Base-by-base conservation (phyloP, 164 flowering plant species). In the Aristolochia fimbriata region DNA sequence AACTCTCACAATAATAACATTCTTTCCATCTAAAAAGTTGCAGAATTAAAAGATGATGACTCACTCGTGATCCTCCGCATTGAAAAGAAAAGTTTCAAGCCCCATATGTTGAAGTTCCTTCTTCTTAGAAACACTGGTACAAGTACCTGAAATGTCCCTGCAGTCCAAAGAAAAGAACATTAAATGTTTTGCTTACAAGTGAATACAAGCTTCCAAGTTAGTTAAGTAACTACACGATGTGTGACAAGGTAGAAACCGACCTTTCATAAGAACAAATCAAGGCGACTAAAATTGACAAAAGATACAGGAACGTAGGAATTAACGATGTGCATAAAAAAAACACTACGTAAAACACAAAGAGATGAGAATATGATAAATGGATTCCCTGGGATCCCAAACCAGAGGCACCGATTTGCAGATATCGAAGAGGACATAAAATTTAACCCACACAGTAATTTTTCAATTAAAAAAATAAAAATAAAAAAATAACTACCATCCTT, bases 121-220 rank as follows among this genome's bases (percentile, higher is more conserved):
- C 77, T 78, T 84, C 83, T 87, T 87, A 59, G 15, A 43, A 19
- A 30, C 50, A 73, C 72, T 85, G 12, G 69, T 81, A 73, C 96
- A 87, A 45, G 91, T 89, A 62, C 98, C 93, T 30, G 76, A 75
- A 4, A 89, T 83, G 50, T 23, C 67, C 96, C 97, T 91, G 64
- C 63, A 64, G 43, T 15, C 17, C 15, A 23, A 51, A 11, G 52
- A 20, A 2, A 20, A 23, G 16, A 2, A 57, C 14, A 17, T n/a
- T n/a, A n/a, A n/a, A n/a, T n/a, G n/a, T n/a, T n/a, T n/a, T n/a
- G n/a, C 15, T 14, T n/a, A 12, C 8, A 21, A 8, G 20, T 58
- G 37, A 31, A 31, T 31, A 31, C 37, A 1, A 37, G 43, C 1
- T 37, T 7, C 43, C 43, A 37, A 37, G 12, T 7, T 10, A 37